Evolutionary conservation across 2,329 filamentous ascomycete species (phyloP), one percentile per base, ranked within the genome.

Genomic region (Fusarium sterilihyphosum): DNA sequence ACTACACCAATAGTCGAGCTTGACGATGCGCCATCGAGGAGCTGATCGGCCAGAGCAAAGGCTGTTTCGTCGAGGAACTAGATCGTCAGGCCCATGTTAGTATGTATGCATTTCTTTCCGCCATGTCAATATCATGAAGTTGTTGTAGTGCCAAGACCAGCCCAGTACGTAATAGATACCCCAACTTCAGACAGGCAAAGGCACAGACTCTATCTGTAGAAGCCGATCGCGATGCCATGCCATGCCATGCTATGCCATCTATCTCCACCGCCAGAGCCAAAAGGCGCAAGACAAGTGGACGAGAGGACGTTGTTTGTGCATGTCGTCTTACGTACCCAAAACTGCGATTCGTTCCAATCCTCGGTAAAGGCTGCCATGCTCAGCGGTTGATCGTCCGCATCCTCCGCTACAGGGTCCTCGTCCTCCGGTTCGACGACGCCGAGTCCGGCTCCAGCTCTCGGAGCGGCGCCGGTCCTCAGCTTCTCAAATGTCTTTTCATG

Each of bases 331-430:
- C 86, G 44, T 85, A 93, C 91, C 93, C 94, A 96, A 79, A 96
- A 96, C 82, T 96, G 93, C 71, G 90, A 92, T 78, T 92, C 89
- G 79, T 95, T 94, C 94, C 94, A 96, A 81, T 96, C 92, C 82
- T 96, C 94, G 3, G 87, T 86, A 78, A 96, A 96, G 3, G 88
- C 85, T 37, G 93, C 90, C 89, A 96, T 96, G 22, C 84, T 85
- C 62, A 88, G 71, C 44, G 81, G 80, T 38, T 73, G 65, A 35
- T 87, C 85, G 53, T 88, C 84, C 44, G 53, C 70, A 78, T 91
- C 90, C 41, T 70, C 70, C 38, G 70, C 35, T 50, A 87, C 85
- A 17, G 65, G 65, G 18, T 74, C 67, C 20, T 75, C 65, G 18
- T 57, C 69, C 35, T 66, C 67, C 43, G 59, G 70, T 24, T 65